phyloP scores from a whole-genome alignment of 345 rosid genomes.

The Rhodamnia argentea region DNA sequence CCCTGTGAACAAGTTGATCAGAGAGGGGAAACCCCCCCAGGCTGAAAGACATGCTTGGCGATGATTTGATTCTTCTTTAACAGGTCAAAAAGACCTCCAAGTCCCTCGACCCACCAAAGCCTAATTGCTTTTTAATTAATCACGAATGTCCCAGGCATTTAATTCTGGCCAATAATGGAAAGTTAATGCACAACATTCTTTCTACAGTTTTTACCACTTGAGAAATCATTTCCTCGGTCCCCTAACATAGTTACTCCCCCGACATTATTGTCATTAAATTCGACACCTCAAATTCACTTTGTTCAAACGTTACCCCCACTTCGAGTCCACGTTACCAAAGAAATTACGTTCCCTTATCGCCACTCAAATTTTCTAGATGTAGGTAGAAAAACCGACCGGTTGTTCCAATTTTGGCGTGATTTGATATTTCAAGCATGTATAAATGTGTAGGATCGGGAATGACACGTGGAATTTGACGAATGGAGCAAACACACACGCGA shows the following conservation, averaged over 20 bases:
- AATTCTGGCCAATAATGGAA: background rate
- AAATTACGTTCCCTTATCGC: background rate
- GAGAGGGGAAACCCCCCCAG: too few relatives aligned
- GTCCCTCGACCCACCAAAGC: too few relatives aligned
- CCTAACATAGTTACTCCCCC: background rate
- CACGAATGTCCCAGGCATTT: background rate
- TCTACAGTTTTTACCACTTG: background rate
- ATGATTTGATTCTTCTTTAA: too few relatives aligned
- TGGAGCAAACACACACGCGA: fast-evolving
- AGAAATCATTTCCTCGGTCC: background rate
- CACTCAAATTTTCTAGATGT: background rate
- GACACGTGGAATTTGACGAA: background rate
- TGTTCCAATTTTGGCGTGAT: background rate
- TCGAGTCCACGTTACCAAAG: background rate
- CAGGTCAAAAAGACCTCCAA: too few relatives aligned
- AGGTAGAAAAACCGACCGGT: background rate
- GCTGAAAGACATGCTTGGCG: too few relatives aligned
- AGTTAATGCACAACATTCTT: background rate
- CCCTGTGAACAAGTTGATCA: too few relatives aligned
- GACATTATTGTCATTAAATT: background rate
- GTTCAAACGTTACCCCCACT: background rate
- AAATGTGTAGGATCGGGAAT: fast-evolving
- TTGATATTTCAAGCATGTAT: fast-evolving
- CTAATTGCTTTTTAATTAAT: too few relatives aligned
- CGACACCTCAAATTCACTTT: background rate